phyloP scores from a whole-genome alignment of 1,284 basidiomycete genomes.

The Trametes polyzona region DNA sequence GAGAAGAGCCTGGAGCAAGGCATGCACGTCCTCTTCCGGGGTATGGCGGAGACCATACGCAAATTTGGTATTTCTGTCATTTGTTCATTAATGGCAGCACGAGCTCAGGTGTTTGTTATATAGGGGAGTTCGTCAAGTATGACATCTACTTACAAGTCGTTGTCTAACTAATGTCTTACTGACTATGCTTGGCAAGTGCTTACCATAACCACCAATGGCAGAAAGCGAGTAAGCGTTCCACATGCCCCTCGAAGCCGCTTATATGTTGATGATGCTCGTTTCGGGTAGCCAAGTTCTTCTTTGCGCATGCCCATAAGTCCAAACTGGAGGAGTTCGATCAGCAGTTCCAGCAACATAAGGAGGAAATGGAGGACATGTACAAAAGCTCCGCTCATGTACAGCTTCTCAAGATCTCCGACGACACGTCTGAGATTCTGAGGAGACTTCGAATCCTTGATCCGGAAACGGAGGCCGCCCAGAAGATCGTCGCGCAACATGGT shows the following conservation, averaged over 20 bases:
- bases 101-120: background rate
- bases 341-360: conserved; percentile 2
- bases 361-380: conserved; percentile 1
- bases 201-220: background rate
- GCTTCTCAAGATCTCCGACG: background rate
- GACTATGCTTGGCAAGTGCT: background rate
- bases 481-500: too few species aligned
- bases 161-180: background rate
- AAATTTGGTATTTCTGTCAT: background rate
- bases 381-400: conserved; percentile 5
- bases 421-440: background rate
- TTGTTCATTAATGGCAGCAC: background rate
- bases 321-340: background rate
- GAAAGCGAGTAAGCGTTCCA: background rate
- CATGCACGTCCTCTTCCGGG: background rate
- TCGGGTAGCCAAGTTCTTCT: conserved; percentile 12
- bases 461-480: conserved; percentile 10
- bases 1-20: background rate
- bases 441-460: background rate
- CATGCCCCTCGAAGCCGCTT: background rate
- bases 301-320: conserved; percentile 4
- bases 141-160: background rate
- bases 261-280: too few species aligned
- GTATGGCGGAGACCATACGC: background rate
- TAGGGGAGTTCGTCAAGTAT: background rate